Evolutionary conservation across 805 yeast genomes (phyloP), one percentile per base, ranked within the genome.

Genomic region (Yarrowia sp.): DNA sequence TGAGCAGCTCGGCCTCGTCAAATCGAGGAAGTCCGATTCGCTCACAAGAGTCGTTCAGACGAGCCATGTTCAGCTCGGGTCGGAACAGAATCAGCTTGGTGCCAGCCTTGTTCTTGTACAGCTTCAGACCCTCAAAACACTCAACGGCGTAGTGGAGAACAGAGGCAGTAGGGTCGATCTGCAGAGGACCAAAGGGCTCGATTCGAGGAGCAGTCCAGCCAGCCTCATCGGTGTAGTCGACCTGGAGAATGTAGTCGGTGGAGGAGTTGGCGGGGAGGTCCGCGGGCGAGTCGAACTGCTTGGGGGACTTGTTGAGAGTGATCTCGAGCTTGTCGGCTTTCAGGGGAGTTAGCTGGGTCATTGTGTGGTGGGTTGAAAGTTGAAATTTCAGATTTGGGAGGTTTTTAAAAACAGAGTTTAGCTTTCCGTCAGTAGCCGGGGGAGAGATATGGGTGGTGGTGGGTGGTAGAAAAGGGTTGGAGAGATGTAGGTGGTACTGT

Each of bases 131-230:
- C 80, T 93, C 99, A 70, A 93, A 95, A 66, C 93, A 83, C 77
- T 91, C 97, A 73, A 95, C 93, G 6, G 96, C 93, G 73, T 93
- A 93, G 80, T 93, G 99, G 79, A 93, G 86, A 44, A 92, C 98
- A 75, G 89, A 84, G 22, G 95, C 79, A 28, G 97, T 86, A 32
- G 99, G 99, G 73, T 92, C 97, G 66, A 93, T 76, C 17, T 80
- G 72, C 63, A 93, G 78, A 62, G 85, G 85, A 64, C 87, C 92
- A 74, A 90, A 92, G 31, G 98, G 98, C 70, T 84, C 84, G 75
- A 93, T 92, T 74, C 83, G 84, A 48, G 99, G 98, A 13, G 84
- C 77, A 10, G 79, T 87, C 99, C 99, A 93, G 55, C 98, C 98
- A 2, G 77, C 73, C 65, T 81, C 80, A 35, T 80, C 79, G 66